phyloP scores from a whole-genome alignment of 192 early-diverging fungal species.

The Coemansia sp. region DNA sequence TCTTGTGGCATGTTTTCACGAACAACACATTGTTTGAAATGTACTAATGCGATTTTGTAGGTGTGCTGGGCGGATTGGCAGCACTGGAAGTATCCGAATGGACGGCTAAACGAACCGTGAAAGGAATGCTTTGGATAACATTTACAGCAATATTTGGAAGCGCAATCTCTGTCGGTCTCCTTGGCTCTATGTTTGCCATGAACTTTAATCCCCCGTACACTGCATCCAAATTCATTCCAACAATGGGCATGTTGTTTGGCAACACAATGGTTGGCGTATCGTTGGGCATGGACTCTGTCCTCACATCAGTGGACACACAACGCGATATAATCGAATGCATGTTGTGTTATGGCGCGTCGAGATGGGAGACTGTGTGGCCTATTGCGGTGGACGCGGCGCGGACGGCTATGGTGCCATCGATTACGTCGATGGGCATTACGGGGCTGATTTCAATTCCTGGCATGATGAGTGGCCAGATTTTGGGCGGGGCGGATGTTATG shows the following conservation, averaged over 20 bases:
- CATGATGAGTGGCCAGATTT: constrained; percentile 87
- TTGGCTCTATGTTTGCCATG: constrained; percentile 61
- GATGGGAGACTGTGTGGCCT: constrained; percentile 81
- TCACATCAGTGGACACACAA: constrained; percentile 57
- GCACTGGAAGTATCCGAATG: constrained; percentile 46
- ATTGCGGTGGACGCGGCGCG: constrained; percentile 71
- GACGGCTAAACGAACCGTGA: constrained; percentile 66
- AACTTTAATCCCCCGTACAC: constrained; percentile 63
- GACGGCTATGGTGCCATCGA: constrained; percentile 76
- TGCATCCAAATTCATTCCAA: constrained; percentile 77
- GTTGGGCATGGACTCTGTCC: constrained; percentile 61
- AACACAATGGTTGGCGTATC: constrained; percentile 75
- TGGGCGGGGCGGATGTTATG: constrained; percentile 76
- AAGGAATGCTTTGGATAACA: constrained; percentile 69
- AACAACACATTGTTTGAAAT: no score
- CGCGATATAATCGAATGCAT: constrained; percentile 55
- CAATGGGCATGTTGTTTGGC: constrained; percentile 81
- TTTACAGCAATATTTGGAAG: constrained; percentile 52
- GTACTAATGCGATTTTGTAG: constrained; percentile 10
- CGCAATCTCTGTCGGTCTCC: constrained; percentile 19
- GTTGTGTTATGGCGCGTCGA: constrained; percentile 75
- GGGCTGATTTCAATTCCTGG: constrained; percentile 87
- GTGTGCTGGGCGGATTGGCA: constrained; percentile 43
- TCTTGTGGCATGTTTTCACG: no score
- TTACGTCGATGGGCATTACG: constrained; percentile 77